Conservation (phyloP, 257 asterid species). For the Jaltomata sinuosa region DNA sequence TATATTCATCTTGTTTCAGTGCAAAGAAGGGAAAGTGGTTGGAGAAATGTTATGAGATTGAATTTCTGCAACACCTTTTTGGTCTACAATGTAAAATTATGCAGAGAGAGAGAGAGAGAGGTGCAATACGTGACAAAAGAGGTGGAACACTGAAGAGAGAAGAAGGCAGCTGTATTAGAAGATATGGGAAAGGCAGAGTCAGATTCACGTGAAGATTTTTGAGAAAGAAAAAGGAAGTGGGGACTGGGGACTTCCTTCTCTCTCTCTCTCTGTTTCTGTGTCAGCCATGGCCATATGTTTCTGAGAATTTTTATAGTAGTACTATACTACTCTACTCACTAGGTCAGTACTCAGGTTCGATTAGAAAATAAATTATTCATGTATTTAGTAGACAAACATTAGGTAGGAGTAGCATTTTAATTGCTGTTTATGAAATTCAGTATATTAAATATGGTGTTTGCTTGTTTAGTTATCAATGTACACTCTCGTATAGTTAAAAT, state of each 20-base stretch:
- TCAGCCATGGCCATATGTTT: neutral
- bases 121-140: slow-evolving; percentile 17
- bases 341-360: neutral
- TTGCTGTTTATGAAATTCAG: too few species aligned
- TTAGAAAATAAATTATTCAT: too few species aligned
- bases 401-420: too few species aligned
- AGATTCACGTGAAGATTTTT: slow-evolving; percentile 52
- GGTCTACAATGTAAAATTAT: neutral
- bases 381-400: too few species aligned
- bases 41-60: neutral
- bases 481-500: too few species aligned
- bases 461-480: too few species aligned
- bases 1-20: neutral
- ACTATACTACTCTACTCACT: neutral
- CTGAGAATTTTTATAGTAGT: neutral
- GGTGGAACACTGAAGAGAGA: slow-evolving; percentile 10
- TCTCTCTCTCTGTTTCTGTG: neutral
- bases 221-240: neutral
- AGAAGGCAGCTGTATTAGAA: slow-evolving; percentile 22
- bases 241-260: slow-evolving; percentile 1
- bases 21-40: too few species aligned
- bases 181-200: slow-evolving; percentile 18
- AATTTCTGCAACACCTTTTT: neutral
- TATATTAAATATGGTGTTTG: too few species aligned
- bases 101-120: neutral